Percentiles rank a stretch among this genome's conserved stretches.
These are phyloP conservation scores for Fusarium armeniacum DNA, from an alignment of 2,329 filamentous ascomycete species.

Conservation along the genomic window DNA sequence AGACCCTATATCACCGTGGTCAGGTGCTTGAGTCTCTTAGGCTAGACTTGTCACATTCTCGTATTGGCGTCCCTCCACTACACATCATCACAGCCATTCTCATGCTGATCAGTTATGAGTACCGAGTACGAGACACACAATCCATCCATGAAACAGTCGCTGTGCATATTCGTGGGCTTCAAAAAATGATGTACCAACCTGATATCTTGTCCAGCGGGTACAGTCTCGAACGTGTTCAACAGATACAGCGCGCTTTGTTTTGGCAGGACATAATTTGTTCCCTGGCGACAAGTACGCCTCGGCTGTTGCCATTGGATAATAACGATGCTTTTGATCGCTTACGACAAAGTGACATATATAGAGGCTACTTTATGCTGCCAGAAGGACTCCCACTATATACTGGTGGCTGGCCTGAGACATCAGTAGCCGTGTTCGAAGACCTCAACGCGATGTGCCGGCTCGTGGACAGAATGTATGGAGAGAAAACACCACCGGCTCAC, in stretches of 20 bases:
- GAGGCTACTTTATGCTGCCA: background rate
- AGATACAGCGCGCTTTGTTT: constrained; percentile 7
- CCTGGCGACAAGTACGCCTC: background rate
- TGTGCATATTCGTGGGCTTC: constrained; percentile 7
- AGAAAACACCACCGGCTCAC: fast-evolving
- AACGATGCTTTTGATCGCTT: background rate
- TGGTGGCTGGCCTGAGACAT: background rate
- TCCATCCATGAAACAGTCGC: background rate
- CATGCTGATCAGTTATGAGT: constrained; percentile 13
- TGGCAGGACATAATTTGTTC: constrained; percentile 27
- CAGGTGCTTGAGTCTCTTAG: constrained; percentile 14
- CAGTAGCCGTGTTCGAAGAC: background rate
- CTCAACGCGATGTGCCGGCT: background rate
- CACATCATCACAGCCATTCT: background rate
- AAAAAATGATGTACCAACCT: background rate
- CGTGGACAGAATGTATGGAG: background rate
- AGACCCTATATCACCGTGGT: constrained; percentile 6
- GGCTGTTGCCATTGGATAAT: background rate
- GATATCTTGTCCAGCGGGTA: too few species aligned
- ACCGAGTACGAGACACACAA: background rate
- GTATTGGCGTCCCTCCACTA: fast-evolving
- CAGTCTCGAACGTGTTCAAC: background rate
- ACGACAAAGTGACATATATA: background rate
- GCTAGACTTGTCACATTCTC: background rate
- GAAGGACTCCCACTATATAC: fast-evolving